A percentile compares a stretch with the other conserved stretches of the same genome.
phyloP scores from a whole-genome alignment of 2,329 filamentous ascomycete genomes.

The Cercospora zeina region DNA sequence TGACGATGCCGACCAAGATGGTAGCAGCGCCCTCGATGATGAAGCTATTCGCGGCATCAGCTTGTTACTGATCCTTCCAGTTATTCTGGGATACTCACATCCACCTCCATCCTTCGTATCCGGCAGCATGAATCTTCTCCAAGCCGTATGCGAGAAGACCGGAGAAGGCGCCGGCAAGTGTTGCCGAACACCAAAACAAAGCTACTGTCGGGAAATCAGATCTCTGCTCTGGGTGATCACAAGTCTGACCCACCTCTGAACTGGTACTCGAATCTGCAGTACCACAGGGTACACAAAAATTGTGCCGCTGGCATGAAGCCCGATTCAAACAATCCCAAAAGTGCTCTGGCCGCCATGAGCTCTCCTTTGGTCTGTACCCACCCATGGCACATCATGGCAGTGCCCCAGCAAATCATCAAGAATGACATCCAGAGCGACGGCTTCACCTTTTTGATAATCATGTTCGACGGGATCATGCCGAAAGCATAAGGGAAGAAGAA shows the following conservation, averaged over 20 bases:
- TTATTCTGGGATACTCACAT: slow-evolving; percentile 23
- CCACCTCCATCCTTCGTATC: slow-evolving; percentile 34
- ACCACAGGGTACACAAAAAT: slow-evolving; percentile 47
- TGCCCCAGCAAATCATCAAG: slow-evolving; percentile 39
- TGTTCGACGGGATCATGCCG: slow-evolving; percentile 43
- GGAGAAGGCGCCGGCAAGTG: slow-evolving; percentile 54
- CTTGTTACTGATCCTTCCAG: neutral
- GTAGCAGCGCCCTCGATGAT: slow-evolving; percentile 31
- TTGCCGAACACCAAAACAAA: slow-evolving; percentile 51
- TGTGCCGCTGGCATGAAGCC: slow-evolving; percentile 30
- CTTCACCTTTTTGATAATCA: slow-evolving; percentile 44
- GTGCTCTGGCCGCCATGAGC: slow-evolving; percentile 33
- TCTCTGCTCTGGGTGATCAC: neutral
- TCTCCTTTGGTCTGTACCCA: slow-evolving; percentile 36
- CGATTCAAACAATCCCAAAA: slow-evolving; percentile 29
- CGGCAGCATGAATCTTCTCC: slow-evolving; percentile 38
- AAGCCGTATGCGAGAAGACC: slow-evolving; percentile 53
- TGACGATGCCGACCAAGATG: slow-evolving; percentile 47
- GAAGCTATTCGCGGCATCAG: slow-evolving; percentile 28
- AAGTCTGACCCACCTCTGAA: slow-evolving; percentile 35
- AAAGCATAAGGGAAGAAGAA: slow-evolving; percentile 47
- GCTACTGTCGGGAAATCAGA: slow-evolving; percentile 37
- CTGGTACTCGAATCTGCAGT: slow-evolving; percentile 48
- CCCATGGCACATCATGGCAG: slow-evolving; percentile 38
- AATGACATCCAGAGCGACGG: slow-evolving; percentile 43